A percentile compares a stretch with the other conserved stretches of the same genome.
Conservation (phyloP, 805 yeast species). For the Ogataea polymorpha region DNA sequence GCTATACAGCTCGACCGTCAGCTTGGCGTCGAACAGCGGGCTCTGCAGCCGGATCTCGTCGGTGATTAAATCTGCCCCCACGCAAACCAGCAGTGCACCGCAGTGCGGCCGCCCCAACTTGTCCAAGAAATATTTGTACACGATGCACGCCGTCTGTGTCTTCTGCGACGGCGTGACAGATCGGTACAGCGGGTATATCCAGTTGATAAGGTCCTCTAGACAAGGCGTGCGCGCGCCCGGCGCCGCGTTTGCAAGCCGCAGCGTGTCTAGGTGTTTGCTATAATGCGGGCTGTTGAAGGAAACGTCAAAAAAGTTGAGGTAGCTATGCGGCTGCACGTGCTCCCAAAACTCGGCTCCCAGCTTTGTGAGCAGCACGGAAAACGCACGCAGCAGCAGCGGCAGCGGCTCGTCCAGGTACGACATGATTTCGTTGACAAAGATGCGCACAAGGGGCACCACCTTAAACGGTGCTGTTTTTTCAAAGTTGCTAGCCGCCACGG, state of each 20-base stretch:
- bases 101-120: slow-evolving; percentile 20
- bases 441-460: slow-evolving; percentile 36
- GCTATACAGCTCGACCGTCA: slow-evolving; percentile 37
- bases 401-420: slow-evolving; percentile 47
- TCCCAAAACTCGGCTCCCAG: slow-evolving; percentile 53
- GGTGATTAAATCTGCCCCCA: slow-evolving; percentile 25
- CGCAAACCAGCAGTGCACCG: slow-evolving; percentile 24
- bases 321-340: slow-evolving; percentile 46
- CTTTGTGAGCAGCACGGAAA: slow-evolving; percentile 41
- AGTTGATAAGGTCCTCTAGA: slow-evolving; percentile 46
- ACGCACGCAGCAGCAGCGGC: slow-evolving; percentile 53
- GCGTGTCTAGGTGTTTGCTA: slow-evolving; percentile 32
- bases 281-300: slow-evolving; percentile 54
- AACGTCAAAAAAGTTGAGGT: slow-evolving; percentile 57
- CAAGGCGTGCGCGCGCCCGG: slow-evolving; percentile 16
- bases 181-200: slow-evolving; percentile 46
- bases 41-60: slow-evolving; percentile 18
- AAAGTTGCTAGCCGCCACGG: slow-evolving; percentile 26
- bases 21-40: slow-evolving; percentile 22
- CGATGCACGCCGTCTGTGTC: slow-evolving; percentile 50
- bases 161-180: slow-evolving; percentile 46
- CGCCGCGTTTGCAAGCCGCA: slow-evolving; percentile 8
- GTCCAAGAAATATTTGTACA: slow-evolving; percentile 47
- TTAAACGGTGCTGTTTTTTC: slow-evolving; percentile 26
- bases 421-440: slow-evolving; percentile 51